Evolutionary conservation across 768 basidiomycete species (phyloP).

Genomic region (Lactarius psammicola): DNA sequence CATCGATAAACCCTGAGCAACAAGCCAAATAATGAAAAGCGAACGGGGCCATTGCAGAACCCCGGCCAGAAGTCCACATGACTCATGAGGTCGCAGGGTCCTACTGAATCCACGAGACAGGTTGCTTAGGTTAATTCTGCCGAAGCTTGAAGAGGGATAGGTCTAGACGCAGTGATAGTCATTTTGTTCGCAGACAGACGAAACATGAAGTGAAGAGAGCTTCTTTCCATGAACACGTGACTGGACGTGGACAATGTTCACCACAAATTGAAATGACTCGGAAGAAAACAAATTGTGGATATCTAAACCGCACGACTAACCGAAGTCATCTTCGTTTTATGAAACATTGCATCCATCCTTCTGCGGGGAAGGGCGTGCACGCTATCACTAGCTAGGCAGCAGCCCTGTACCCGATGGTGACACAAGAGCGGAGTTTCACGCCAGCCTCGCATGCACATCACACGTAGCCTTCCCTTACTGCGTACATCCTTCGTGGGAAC

Average conservation of each 20-base stretch:
- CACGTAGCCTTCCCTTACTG: too few species aligned
- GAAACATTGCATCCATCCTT: background rate
- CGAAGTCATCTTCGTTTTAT: too few species aligned
- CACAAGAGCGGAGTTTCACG: too few species aligned
- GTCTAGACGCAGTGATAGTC: too few species aligned
- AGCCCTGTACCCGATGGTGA: background rate
- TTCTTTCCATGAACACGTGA: background rate
- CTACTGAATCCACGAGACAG: background rate
- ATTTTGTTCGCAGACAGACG: too few species aligned
- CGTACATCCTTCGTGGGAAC: too few species aligned
- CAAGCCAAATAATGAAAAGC: background rate
- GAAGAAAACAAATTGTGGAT: background rate
- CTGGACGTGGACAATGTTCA: background rate
- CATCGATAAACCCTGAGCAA: background rate
- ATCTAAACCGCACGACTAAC: background rate
- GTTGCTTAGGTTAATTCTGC: background rate
- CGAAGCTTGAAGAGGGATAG: background rate
- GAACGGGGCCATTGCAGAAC: background rate
- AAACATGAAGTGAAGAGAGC: too few species aligned
- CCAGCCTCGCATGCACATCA: too few species aligned
- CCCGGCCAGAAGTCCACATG: background rate
- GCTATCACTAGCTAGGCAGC: background rate
- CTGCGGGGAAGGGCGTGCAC: background rate
- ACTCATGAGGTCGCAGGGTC: background rate
- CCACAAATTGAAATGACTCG: background rate